Evolutionary conservation across 768 basidiomycete genomes (phyloP).

Genomic region (Clitopilus hobsonii): DNA sequence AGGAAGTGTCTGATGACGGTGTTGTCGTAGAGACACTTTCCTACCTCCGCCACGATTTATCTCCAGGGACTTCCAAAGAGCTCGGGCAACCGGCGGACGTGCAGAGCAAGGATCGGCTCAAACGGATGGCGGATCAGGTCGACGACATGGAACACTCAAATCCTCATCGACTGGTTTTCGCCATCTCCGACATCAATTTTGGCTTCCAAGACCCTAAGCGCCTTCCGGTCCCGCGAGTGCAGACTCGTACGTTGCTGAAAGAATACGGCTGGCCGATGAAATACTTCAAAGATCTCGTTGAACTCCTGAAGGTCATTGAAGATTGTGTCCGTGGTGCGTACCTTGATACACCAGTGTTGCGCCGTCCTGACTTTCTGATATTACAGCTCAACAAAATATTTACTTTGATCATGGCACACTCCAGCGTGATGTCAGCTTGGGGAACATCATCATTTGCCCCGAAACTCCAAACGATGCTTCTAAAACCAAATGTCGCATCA

Average conservation of each 20-base stretch:
- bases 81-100: no score
- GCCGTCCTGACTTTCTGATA: no score
- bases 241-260: neutral
- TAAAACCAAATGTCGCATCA: neutral
- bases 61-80: no score
- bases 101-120: no score
- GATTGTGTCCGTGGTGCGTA: neutral
- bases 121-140: no score
- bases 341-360: no score
- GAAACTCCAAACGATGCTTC: neutral
- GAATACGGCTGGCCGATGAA: neutral
- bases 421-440: neutral
- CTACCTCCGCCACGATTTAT: neutral
- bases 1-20: neutral
- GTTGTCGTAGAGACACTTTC: neutral
- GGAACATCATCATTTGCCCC: neutral
- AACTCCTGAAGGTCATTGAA: neutral
- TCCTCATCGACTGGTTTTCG: no score
- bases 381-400: neutral
- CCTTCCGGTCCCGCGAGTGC: neutral
- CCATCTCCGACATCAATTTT: neutral
- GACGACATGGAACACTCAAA: no score
- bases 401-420: neutral
- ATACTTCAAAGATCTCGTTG: neutral
- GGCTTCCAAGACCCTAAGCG: neutral